Conservation (phyloP, 805 yeast genomes). For the Yarrowia sp. region DNA sequence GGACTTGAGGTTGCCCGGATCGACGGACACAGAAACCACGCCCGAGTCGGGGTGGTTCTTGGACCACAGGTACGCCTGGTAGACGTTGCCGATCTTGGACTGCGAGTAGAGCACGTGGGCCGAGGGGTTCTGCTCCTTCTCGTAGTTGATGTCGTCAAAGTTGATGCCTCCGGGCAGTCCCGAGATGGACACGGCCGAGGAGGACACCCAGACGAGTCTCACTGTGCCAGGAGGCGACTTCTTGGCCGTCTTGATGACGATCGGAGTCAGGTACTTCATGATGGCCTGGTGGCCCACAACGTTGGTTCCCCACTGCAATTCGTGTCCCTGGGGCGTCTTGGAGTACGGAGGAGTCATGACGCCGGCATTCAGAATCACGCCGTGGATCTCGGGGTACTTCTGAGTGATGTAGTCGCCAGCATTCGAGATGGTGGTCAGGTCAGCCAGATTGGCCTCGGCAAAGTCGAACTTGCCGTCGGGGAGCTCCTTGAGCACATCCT, state of each 20-base stretch:
- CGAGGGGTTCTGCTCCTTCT: slow-evolving; percentile 28
- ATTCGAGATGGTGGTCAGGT: slow-evolving; percentile 44
- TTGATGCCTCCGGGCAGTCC: slow-evolving; percentile 41
- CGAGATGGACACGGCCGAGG: slow-evolving; percentile 40
- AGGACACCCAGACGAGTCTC: slow-evolving; percentile 49
- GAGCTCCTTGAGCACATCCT: slow-evolving; percentile 37
- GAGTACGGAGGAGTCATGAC: slow-evolving; percentile 44
- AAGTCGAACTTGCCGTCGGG: slow-evolving; percentile 33
- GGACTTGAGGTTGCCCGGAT: slow-evolving; percentile 45
- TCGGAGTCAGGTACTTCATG: slow-evolving; percentile 43
- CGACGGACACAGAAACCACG: slow-evolving; percentile 41
- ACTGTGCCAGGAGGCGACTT: slow-evolving; percentile 36
- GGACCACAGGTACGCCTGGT: slow-evolving; percentile 43
- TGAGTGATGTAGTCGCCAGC: slow-evolving; percentile 39
- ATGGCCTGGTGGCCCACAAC: slow-evolving; percentile 48
- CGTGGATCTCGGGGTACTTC: slow-evolving; percentile 38
- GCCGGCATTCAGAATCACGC: slow-evolving; percentile 48
- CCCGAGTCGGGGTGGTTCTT: slow-evolving; percentile 38
- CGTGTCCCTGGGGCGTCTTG: slow-evolving; percentile 47
- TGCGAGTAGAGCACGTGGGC: slow-evolving; percentile 41
- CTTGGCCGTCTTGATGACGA: slow-evolving; percentile 41
- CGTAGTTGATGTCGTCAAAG: slow-evolving; percentile 40
- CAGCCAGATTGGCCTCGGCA: slow-evolving; percentile 36
- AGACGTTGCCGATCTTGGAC: slow-evolving; percentile 45
- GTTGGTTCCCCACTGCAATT: slow-evolving; percentile 49